Conservation (phyloP, 2,329 filamentous ascomycete genomes). For the Xylaria digitata region DNA sequence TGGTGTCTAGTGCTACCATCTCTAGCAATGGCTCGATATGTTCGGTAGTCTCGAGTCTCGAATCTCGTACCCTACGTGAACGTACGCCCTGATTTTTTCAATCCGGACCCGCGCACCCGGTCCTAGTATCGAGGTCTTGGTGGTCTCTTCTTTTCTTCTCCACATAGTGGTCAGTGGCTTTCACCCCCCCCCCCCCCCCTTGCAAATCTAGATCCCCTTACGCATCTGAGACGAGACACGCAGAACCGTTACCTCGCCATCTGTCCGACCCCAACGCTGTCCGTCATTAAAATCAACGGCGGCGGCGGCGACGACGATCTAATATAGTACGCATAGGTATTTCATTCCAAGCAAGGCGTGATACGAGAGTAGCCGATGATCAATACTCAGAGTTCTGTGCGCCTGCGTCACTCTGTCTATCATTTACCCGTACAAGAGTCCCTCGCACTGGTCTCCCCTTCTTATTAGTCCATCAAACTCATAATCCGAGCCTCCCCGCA, state of each 20-base stretch:
- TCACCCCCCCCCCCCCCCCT: background rate
- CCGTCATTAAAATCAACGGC: conserved; percentile 15
- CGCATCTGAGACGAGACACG: conserved; percentile 27
- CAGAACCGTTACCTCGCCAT: conserved; percentile 10
- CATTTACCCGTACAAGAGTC: background rate
- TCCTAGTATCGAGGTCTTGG: conserved; percentile 12
- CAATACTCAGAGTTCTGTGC: conserved; percentile 18
- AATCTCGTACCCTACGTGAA: too few relatives aligned
- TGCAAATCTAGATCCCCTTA: conserved; percentile 25
- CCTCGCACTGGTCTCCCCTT: background rate
- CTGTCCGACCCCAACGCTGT: conserved; percentile 13
- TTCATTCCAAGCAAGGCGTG: conserved; percentile 7
- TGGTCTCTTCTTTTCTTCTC: conserved; percentile 13
- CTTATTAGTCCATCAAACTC: conserved; percentile 20
- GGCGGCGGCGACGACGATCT: background rate
- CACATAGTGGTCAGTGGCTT: conserved; percentile 3
- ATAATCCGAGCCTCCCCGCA: conserved; percentile 23
- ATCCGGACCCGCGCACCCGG: conserved; percentile 24
- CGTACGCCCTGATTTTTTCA: conserved; percentile 16
- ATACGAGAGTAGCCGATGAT: conserved; percentile 22
- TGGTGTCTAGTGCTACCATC: conserved; percentile 3
- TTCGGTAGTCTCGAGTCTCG: conserved; percentile 9
- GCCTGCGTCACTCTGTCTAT: conserved; percentile 11
- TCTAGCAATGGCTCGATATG: conserved; percentile 4
- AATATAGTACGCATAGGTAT: background rate